Base-by-base conservation (phyloP, 2,329 filamentous ascomycete genomes). In the Aulographum hederae region DNA sequence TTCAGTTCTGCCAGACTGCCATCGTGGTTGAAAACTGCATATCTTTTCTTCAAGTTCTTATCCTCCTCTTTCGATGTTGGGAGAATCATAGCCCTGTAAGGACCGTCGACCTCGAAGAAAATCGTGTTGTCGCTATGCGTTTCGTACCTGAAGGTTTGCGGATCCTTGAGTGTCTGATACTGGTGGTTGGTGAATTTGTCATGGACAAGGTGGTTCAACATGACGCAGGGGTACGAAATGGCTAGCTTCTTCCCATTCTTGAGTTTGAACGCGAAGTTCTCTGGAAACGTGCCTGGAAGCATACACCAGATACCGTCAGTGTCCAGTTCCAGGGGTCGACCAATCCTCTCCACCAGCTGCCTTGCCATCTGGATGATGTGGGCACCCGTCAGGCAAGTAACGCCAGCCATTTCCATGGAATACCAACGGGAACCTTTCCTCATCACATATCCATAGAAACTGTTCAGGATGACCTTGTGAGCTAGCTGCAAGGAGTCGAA, bases 281-380 rank as follows among this genome's bases (percentile, higher is more conserved):
- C 89, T 0, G 89, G 89, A 44, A 98, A 98, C 0, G 81, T 89
- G 1, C 81, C 86, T 0, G 89, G 89, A 43, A 98, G 65, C 69
- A 98, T 98, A 57, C 89, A 98, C 91, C 89, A 98, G 46, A 98
- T 98, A 69, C 91, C 89, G 49, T 98, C 89, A 3, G 89, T 98
- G 52, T 98, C 89, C 30, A 98, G 64, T 52, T 98, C 89, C 32
- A 98, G 63, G 0, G 89, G 89, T 34, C 89, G 70, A 16, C 89
- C 89, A 23, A 98, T 79, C 5, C 89, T 71, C 50, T 98, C 89
- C 3, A 98, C 86, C 2, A 98, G 67, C 44, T 89, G 77, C 46
- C 86, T 73, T 13, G 89, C 91, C 67, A 98, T 73, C 48, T 98
- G 89, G 50, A 98, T 98, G 49, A 98, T 98, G 26, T 75, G 80